Evolutionary conservation across 148 eudicot genomes (phyloP).

Genomic region (Amaranthus cruentus): DNA sequence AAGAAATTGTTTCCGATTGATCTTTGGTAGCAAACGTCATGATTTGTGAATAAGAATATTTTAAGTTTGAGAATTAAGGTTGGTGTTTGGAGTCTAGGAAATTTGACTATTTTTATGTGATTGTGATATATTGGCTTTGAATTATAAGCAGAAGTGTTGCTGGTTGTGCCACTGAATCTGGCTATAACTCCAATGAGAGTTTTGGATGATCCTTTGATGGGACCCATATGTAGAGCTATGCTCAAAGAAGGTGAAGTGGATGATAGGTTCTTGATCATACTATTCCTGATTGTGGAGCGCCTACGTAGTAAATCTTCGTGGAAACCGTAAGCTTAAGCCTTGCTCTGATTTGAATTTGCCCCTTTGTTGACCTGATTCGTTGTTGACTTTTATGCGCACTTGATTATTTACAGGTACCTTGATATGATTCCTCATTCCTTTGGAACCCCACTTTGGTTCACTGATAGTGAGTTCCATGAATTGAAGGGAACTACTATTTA

Average conservation of each 20-base stretch:
- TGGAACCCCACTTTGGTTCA: conserved; percentile 87
- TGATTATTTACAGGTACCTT: conserved; percentile 48
- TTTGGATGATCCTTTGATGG: conserved; percentile 71
- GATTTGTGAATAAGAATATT: conserved; percentile 1
- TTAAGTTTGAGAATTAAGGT: too few relatives aligned
- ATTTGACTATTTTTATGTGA: too few relatives aligned
- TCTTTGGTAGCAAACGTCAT: not conserved
- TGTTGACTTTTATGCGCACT: not conserved
- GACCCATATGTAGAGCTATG: conserved; percentile 77
- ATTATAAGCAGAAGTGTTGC: conserved; percentile 44
- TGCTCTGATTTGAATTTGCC: not conserved
- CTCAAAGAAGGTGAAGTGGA: conserved; percentile 85
- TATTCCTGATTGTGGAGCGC: conserved; percentile 73
- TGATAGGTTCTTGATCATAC: conserved; percentile 76
- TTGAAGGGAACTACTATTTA: conserved; percentile 74
- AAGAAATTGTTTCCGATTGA: too few relatives aligned
- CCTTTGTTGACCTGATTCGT: conserved; percentile 1
- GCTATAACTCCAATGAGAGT: conserved; percentile 98
- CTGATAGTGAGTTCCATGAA: conserved; percentile 73
- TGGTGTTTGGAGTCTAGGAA: too few relatives aligned
- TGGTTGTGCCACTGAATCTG: conserved; percentile 84
- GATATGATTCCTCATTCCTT: conserved; percentile 84
- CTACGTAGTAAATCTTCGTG: conserved; percentile 74
- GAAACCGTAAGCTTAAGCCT: conserved; percentile 75
- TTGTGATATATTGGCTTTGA: not conserved